phyloP scores from a whole-genome alignment of 1,284 basidiomycete genomes.

The Bjerkandera adusta region DNA sequence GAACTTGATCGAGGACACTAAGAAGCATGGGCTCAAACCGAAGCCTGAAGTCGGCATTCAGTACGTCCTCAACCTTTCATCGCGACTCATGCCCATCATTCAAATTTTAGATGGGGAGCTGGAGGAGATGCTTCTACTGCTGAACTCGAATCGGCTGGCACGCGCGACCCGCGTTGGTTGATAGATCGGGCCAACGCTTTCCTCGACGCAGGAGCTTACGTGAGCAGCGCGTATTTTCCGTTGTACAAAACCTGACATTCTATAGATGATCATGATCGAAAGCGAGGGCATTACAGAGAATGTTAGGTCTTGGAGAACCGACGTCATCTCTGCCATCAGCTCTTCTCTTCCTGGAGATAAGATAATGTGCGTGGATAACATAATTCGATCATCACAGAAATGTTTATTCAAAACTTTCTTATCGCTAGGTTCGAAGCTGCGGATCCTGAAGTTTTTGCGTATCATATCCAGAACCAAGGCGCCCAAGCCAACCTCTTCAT shows the following conservation, averaged over 20 bases:
- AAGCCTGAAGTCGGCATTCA: conserved; percentile 46
- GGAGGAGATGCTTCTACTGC: conserved; percentile 39
- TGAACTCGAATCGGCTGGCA: conserved; percentile 41
- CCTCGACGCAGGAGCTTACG: conserved; percentile 39
- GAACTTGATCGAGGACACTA: conserved; percentile 39
- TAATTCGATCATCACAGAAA: not conserved
- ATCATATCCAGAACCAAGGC: conserved; percentile 45
- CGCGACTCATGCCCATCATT: not conserved
- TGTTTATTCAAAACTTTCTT: not conserved
- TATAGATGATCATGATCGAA: conserved; percentile 46
- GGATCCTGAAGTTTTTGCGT: conserved; percentile 40
- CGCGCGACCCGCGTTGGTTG: conserved; percentile 41
- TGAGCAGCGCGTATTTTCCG: conserved; percentile 11
- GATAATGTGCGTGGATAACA: conserved; percentile 39
- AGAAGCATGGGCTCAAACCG: conserved; percentile 40
- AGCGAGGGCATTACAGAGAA: conserved; percentile 49
- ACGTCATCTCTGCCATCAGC: conserved; percentile 43
- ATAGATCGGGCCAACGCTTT: conserved; percentile 43
- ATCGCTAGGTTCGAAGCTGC: conserved; percentile 39
- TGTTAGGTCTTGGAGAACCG: conserved; percentile 40
- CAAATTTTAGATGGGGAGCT: conserved; percentile 35
- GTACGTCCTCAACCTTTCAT: conserved; percentile 12
- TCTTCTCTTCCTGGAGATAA: conserved; percentile 40
- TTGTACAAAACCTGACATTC: not conserved
- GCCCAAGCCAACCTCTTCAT: conserved; percentile 44